These are phyloP conservation scores for Moesziomyces sp. DNA, from an alignment of 1,284 basidiomycete genomes.

Conservation along the genomic window DNA sequence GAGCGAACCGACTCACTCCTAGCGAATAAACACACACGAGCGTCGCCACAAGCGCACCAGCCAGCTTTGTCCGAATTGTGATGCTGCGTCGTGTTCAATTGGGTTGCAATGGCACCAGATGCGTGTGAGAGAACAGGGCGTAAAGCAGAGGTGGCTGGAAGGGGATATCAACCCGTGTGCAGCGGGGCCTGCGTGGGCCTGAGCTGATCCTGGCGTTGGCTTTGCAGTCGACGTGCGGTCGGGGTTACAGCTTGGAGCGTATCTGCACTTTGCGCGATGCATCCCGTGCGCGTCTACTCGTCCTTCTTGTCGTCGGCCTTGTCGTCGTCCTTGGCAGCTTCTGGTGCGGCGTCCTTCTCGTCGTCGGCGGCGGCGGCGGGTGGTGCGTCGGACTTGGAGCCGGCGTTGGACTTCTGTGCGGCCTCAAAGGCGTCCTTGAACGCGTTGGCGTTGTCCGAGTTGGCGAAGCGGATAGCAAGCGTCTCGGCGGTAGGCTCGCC, in stretches of 20 bases:
- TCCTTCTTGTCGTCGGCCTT: constrained; percentile 38
- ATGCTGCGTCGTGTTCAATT: no score
- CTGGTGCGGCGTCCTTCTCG: constrained; percentile 23
- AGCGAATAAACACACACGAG: no score
- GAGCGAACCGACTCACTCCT: no score
- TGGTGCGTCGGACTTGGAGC: constrained; percentile 26
- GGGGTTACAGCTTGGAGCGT: constrained; percentile 33
- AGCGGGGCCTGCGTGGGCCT: no score
- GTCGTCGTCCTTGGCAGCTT: constrained; percentile 31
- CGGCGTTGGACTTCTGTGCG: constrained; percentile 60
- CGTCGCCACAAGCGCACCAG: no score
- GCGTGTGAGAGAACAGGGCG: no score
- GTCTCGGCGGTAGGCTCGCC: constrained; percentile 89
- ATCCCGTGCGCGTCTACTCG: constrained; percentile 7
- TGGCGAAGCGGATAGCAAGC: constrained; percentile 97
- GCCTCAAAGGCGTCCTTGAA: constrained; percentile 66
- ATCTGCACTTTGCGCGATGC: not conserved
- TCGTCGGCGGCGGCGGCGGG: constrained; percentile 27
- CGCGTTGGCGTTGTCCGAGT: constrained; percentile 77
- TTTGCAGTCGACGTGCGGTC: not conserved
- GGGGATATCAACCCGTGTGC: constrained; percentile 39
- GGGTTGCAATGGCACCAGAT: no score
- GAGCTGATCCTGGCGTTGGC: no score
- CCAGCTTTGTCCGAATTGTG: no score
- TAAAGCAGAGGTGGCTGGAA: constrained; percentile 9